These are phyloP conservation scores for Peronospora tabacina DNA, from an alignment of 352 stramenopile genomes.

Conservation along the genomic window DNA sequence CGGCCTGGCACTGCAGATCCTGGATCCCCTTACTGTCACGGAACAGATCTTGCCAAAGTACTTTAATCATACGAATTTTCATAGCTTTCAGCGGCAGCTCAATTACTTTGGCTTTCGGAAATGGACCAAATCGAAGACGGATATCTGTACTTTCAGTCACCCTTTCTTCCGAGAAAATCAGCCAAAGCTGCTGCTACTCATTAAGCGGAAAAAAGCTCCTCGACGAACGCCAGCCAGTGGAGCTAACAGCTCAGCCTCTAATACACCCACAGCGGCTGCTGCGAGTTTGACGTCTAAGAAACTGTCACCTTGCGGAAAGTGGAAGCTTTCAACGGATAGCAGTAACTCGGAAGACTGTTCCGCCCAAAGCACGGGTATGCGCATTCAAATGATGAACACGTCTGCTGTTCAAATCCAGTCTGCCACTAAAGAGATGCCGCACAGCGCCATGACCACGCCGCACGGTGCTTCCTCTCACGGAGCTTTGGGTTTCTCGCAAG, in stretches of 20 bases:
- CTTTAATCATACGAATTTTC: constrained; percentile 91
- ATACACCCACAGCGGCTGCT: constrained; percentile 1
- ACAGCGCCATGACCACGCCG: constrained; percentile 32
- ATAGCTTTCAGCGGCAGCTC: constrained; percentile 88
- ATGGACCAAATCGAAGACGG: constrained; percentile 78
- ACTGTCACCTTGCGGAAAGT: constrained; percentile 40
- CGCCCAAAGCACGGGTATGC: constrained; percentile 21
- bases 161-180: constrained; percentile 71
- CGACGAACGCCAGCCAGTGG: constrained; percentile 26
- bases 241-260: constrained; percentile 8
- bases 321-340: constrained; percentile 30
- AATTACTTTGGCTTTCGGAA: constrained; percentile 92
- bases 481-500: constrained; percentile 23
- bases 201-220: constrained; percentile 76
- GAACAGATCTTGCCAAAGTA: constrained; percentile 87
- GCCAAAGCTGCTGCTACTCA: constrained; percentile 61
- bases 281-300: constrained; percentile 26
- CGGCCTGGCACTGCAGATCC: constrained; percentile 65
- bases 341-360: constrained; percentile 11
- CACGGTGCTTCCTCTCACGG: constrained; percentile 21
- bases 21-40: constrained; percentile 51
- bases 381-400: constrained; percentile 28
- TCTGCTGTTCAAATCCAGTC: constrained; percentile 29
- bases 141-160: constrained; percentile 83
- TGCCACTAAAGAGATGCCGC: constrained; percentile 28